These are phyloP conservation scores for Esteya vermicola DNA, from an alignment of 2,329 filamentous ascomycete species.

Conservation along the genomic window DNA sequence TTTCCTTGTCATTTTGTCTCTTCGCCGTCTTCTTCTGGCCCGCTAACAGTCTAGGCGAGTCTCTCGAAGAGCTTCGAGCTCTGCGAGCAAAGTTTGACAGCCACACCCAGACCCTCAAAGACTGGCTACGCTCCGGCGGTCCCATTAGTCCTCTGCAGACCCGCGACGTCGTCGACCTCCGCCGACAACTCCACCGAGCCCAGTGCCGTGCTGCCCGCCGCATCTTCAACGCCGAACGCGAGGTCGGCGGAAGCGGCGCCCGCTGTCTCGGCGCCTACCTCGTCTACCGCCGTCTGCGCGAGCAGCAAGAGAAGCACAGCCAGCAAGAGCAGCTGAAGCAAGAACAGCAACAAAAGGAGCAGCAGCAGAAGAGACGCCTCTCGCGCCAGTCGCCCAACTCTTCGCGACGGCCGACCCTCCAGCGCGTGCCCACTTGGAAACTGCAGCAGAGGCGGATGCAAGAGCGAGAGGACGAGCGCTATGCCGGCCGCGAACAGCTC, in stretches of 20 bases:
- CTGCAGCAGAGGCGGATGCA: conserved; percentile 10
- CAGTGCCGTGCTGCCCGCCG: conserved; percentile 43
- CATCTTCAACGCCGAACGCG: conserved; percentile 37
- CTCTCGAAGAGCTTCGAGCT: conserved; percentile 32
- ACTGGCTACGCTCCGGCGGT: conserved; percentile 40
- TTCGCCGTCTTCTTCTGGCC: neutral
- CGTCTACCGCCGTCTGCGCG: conserved; percentile 34
- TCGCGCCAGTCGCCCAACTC: neutral
- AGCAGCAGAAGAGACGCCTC: neutral
- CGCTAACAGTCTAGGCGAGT: conserved; percentile 26
- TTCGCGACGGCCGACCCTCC: neutral
- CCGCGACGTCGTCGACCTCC: conserved; percentile 33
- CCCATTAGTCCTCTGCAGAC: conserved; percentile 43
- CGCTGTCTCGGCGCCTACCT: conserved; percentile 44
- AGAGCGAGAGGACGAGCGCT: conserved; percentile 3
- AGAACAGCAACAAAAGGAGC: conserved; percentile 3
- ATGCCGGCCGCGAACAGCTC: conserved; percentile 7
- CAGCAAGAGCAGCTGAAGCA: conserved; percentile 15
- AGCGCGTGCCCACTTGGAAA: conserved; percentile 12
- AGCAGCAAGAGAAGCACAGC: conserved; percentile 18
- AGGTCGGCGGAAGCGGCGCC: conserved; percentile 19
- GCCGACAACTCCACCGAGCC: conserved; percentile 38
- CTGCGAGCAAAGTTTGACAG: conserved; percentile 30
- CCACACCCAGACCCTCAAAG: conserved; percentile 34
- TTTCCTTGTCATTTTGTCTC: neutral